phyloP scores from a whole-genome alignment of 164 flowering plant species.

The Vitis labrusca region DNA sequence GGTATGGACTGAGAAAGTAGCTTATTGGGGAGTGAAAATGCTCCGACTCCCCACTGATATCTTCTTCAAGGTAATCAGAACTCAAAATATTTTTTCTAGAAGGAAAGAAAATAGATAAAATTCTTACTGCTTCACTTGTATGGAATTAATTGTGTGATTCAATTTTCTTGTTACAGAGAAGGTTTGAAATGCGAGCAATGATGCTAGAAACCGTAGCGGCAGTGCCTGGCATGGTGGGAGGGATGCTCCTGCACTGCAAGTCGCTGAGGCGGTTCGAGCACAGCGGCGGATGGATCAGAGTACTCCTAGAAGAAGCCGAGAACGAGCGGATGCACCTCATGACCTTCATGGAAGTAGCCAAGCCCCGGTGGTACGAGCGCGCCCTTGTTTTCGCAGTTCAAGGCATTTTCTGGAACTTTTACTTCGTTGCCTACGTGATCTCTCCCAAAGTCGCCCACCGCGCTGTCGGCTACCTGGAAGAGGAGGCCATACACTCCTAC shows the following conservation, averaged over 20 bases:
- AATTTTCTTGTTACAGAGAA: constrained; percentile 23
- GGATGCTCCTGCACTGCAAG: constrained; percentile 44
- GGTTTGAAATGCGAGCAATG: constrained; percentile 45
- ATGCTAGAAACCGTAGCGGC: constrained; percentile 54
- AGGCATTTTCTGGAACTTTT: constrained; percentile 48
- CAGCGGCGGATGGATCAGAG: constrained; percentile 58
- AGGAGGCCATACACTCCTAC: constrained; percentile 49
- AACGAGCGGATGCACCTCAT: constrained; percentile 55
- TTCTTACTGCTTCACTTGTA: background rate
- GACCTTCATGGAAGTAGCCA: constrained; percentile 42
- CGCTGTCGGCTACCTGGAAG: constrained; percentile 46
- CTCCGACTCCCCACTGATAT: constrained; percentile 72
- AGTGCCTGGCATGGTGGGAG: constrained; percentile 55
- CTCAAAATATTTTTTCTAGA: background rate
- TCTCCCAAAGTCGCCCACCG: constrained; percentile 54
- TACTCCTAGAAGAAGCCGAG: constrained; percentile 51
- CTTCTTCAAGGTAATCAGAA: constrained; percentile 73
- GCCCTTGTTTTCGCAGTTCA: constrained; percentile 43
- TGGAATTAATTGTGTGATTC: background rate
- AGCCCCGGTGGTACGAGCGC: constrained; percentile 47
- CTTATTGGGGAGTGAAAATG: constrained; percentile 75
- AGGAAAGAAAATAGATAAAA: background rate
- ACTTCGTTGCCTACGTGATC: constrained; percentile 32
- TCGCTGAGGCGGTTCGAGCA: constrained; percentile 47
- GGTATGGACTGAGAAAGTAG: constrained; percentile 66